A percentile compares a stretch with the other conserved stretches of the same genome.
Evolutionary conservation across 1,139 yeast genomes (phyloP).

Genomic region (Pichia sp.): DNA sequence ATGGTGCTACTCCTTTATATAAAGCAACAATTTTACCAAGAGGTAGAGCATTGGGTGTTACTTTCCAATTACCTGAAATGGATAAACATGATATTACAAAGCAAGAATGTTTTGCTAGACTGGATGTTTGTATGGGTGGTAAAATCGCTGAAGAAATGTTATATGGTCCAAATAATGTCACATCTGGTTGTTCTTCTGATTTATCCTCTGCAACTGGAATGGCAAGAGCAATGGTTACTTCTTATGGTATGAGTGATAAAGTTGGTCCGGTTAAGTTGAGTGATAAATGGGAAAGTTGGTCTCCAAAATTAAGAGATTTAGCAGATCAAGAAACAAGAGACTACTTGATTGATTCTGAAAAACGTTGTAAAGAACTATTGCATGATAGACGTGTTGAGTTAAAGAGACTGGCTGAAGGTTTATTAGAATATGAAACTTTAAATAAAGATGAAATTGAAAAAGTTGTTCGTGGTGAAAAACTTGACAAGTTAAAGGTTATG

Average conservation of each 20-base stretch:
- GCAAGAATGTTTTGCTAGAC: slow-evolving; percentile 80
- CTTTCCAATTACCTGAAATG: slow-evolving; percentile 97
- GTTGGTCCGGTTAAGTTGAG: slow-evolving; percentile 89
- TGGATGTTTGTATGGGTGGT: slow-evolving; percentile 99
- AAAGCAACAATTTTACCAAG: slow-evolving; percentile 96
- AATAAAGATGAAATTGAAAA: slow-evolving; percentile 87
- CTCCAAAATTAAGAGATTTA: slow-evolving; percentile 74
- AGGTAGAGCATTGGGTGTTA: slow-evolving; percentile 93
- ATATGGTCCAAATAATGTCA: slow-evolving; percentile 86
- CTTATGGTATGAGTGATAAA: slow-evolving; percentile 91
- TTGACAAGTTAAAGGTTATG: slow-evolving; percentile 59
- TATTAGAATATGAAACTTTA: slow-evolving; percentile 90
- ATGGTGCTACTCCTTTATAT: slow-evolving; percentile 93
- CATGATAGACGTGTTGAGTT: slow-evolving; percentile 61
- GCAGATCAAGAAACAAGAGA: slow-evolving; percentile 91
- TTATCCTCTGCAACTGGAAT: slow-evolving; percentile 82
- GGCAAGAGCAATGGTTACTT: slow-evolving; percentile 95
- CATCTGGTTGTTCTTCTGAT: slow-evolving; percentile 92
- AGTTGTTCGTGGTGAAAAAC: slow-evolving; percentile 69
- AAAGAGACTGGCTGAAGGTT: slow-evolving; percentile 83
- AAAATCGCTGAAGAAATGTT: slow-evolving; percentile 92
- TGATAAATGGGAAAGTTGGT: slow-evolving; percentile 93
- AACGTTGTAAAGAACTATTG: slow-evolving; percentile 67
- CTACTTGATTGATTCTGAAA: slow-evolving; percentile 66
- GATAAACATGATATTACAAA: slow-evolving; percentile 92